These are phyloP conservation scores for Cucumis cinereus DNA, from an alignment of 306 rosid genomes.

Conservation along the genomic window DNA sequence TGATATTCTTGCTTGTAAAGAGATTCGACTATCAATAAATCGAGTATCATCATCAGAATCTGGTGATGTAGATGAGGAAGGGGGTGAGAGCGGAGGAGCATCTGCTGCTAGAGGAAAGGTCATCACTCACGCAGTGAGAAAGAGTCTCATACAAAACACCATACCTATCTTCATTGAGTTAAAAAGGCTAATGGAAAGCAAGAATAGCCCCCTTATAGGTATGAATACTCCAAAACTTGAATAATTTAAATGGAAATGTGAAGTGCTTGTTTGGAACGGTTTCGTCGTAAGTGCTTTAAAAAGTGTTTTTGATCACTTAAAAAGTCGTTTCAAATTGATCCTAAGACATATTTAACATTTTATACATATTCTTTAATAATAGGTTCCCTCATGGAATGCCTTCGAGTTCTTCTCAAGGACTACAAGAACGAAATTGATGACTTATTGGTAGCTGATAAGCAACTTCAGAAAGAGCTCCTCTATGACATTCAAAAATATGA, in stretches of 20 bases:
- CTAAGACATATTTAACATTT: background rate
- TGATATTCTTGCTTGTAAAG: slow-evolving; percentile 73
- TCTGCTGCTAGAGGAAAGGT: slow-evolving; percentile 63
- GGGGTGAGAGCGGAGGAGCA: slow-evolving; percentile 39
- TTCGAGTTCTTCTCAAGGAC: slow-evolving; percentile 70
- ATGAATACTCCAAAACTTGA: background rate
- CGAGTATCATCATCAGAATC: slow-evolving; percentile 50
- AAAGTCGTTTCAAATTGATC: no score
- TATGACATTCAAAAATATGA: slow-evolving; percentile 83
- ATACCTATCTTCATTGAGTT: slow-evolving; percentile 87
- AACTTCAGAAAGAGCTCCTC: slow-evolving; percentile 79
- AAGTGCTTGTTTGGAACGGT: no score
- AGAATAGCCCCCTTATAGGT: slow-evolving; percentile 65
- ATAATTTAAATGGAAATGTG: no score
- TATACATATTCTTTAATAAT: background rate
- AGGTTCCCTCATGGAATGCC: slow-evolving; percentile 93
- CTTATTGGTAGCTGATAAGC: slow-evolving; percentile 82
- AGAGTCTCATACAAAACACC: slow-evolving; percentile 70
- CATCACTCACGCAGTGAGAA: slow-evolving; percentile 67
- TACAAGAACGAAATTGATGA: slow-evolving; percentile 88
- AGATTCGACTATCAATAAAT: slow-evolving; percentile 49
- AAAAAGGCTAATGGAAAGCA: slow-evolving; percentile 69
- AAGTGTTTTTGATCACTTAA: no score
- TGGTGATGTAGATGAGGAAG: slow-evolving; percentile 69
- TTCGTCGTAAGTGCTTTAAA: no score